Evolutionary conservation across 768 basidiomycete species (phyloP).

Genomic region (Hortiboletus flavorubellus): DNA sequence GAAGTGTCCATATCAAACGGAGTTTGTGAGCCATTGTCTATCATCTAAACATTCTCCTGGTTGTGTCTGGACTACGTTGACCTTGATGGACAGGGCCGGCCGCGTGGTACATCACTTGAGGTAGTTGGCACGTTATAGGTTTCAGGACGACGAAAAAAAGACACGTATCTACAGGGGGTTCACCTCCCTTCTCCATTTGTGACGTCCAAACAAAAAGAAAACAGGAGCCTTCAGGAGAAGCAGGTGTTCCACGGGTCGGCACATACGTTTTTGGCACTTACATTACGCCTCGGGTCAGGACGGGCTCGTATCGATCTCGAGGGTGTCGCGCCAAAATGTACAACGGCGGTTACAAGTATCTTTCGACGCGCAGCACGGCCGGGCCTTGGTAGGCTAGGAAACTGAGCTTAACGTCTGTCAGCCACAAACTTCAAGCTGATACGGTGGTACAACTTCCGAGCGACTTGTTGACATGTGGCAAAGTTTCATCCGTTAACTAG

Average conservation of each 20-base stretch:
- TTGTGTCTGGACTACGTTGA: neutral
- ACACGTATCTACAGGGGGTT: neutral
- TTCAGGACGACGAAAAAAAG: neutral
- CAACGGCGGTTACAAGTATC: too few species aligned
- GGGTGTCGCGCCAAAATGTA: too few species aligned
- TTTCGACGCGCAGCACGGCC: too few species aligned
- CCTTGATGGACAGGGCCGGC: neutral
- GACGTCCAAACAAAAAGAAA: too few species aligned
- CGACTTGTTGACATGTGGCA: too few species aligned
- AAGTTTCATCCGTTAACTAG: too few species aligned
- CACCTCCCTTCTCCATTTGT: neutral
- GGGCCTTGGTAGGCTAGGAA: too few species aligned
- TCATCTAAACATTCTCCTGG: neutral
- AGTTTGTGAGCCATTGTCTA: neutral
- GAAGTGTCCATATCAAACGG: neutral
- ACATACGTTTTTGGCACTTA: neutral
- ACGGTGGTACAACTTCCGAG: too few species aligned
- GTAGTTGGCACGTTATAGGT: neutral
- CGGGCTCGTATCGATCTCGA: neutral
- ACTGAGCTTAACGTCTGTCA: neutral
- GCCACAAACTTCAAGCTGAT: neutral
- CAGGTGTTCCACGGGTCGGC: neutral
- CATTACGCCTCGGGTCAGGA: neutral
- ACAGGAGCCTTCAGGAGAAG: neutral
- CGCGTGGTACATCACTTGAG: neutral